Evolutionary conservation across 495 filamentous ascomycete species (phyloP), one percentile per base, ranked within the genome.

Genomic region (Podospora pseudocomata): DNA sequence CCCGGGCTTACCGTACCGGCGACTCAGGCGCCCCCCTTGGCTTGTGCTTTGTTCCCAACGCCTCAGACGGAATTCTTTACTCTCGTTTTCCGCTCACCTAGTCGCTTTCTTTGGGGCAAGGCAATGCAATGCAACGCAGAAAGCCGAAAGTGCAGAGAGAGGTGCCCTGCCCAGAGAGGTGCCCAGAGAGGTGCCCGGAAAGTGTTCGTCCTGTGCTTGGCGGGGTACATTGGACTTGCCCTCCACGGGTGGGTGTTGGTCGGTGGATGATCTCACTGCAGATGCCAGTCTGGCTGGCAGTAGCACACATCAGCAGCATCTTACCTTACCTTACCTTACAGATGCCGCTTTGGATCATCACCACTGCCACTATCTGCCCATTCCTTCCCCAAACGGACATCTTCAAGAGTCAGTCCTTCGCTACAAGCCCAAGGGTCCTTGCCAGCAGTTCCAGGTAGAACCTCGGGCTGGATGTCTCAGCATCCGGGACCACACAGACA

Each of bases 41-140:
- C 39, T 11, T 49, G 39, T 49, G 39, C 55, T 58, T 58, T 58
- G 55, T 58, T 58, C 55, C 55, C 55, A 58, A 58, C 55, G 55
- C 55, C 55, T 19, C 55, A 18, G 0, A 20, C 11, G 19, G 4
- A 56, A 56, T 26, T 26, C 55, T 58, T 58, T 58, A 20, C 55
- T 58, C 55, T 58, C 55, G 7, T 49, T 49, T 49, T 49, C 13
- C 39, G 7, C 39, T 49, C 39, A 13, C 5, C 39, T 11, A 6
- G 5, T 13, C 39, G 39, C 39, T 49, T 49, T 49, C 39, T 49
- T 49, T 49, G 39, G 39, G 39, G 39, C 39, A 49, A 49, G 39
- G 39, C 39, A 49, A 49, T 49, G 39, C 39, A 49, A 49, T 49
- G 39, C 39, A 49, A 49, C 39, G 5, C 39, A 49, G 39, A 13